These are phyloP conservation scores for Penicillium rolfsii DNA, from an alignment of 2,329 filamentous ascomycete genomes.

Conservation along the genomic window DNA sequence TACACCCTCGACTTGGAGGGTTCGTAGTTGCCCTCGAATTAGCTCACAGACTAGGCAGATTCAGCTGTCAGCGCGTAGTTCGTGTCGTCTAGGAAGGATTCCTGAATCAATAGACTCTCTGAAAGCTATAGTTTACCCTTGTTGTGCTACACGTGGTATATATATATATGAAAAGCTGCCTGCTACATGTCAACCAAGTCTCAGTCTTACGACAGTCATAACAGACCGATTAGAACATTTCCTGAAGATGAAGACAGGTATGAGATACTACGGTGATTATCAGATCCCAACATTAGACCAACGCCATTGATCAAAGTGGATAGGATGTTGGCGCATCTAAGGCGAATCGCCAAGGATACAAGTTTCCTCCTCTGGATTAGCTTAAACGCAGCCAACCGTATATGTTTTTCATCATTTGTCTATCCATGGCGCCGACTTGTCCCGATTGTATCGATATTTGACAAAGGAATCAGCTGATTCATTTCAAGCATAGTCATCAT, in stretches of 20 bases:
- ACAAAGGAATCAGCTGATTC: not conserved
- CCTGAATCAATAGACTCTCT: not conserved
- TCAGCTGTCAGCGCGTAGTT: no score
- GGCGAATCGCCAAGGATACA: no score
- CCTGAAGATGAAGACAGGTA: not conserved
- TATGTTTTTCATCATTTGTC: not conserved
- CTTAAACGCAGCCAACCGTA: not conserved
- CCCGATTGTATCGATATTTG: not conserved
- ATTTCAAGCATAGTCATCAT: not conserved
- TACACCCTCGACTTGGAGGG: no score
- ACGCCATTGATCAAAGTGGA: not conserved
- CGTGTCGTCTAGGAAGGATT: not conserved
- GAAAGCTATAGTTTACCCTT: not conserved
- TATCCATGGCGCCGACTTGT: not conserved
- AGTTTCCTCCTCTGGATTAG: not conserved
- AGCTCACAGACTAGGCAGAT: no score
- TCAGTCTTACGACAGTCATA: not conserved
- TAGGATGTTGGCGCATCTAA: no score
- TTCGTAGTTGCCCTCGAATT: no score
- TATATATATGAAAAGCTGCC: not conserved
- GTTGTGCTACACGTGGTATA: not conserved
- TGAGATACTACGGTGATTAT: no score
- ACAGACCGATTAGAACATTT: not conserved
- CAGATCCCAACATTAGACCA: not conserved
- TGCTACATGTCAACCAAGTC: not conserved